phyloP scores from a whole-genome alignment of 2,329 filamentous ascomycete genomes.

The Ophidiomyces ophidiicola region DNA sequence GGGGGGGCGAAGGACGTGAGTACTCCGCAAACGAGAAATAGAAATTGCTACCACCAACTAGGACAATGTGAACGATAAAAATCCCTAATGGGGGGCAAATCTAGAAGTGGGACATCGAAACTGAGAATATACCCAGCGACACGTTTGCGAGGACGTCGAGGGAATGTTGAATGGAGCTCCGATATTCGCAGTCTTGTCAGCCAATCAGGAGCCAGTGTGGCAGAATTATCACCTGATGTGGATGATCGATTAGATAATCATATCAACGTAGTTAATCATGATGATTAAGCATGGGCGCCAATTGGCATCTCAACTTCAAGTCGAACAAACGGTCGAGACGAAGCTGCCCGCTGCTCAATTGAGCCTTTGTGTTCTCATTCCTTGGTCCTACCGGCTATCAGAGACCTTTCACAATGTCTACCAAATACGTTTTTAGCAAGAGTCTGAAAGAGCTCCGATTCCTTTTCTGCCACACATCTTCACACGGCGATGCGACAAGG shows the following conservation, averaged over 20 bases:
- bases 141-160: no score
- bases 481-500: constrained; percentile 81
- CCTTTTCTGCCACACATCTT: constrained; percentile 88
- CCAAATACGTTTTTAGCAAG: constrained; percentile 84
- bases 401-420: constrained; percentile 53
- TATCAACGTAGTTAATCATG: no score
- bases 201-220: neutral
- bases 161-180: constrained; percentile 3
- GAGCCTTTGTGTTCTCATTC: constrained; percentile 1
- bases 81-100: no score
- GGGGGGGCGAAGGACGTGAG: neutral
- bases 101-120: no score
- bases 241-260: neutral
- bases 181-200: constrained; percentile 9
- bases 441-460: constrained; percentile 91
- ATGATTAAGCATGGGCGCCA: neutral
- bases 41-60: no score
- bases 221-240: neutral
- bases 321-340: neutral
- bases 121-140: no score
- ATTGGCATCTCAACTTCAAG: constrained; percentile 1
- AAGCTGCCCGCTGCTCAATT: constrained; percentile 11
- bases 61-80: no score
- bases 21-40: neutral
- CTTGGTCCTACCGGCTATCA: neutral